These are phyloP conservation scores for Podila horticola DNA, from an alignment of 192 early-diverging fungal genomes.

Conservation along the genomic window DNA sequence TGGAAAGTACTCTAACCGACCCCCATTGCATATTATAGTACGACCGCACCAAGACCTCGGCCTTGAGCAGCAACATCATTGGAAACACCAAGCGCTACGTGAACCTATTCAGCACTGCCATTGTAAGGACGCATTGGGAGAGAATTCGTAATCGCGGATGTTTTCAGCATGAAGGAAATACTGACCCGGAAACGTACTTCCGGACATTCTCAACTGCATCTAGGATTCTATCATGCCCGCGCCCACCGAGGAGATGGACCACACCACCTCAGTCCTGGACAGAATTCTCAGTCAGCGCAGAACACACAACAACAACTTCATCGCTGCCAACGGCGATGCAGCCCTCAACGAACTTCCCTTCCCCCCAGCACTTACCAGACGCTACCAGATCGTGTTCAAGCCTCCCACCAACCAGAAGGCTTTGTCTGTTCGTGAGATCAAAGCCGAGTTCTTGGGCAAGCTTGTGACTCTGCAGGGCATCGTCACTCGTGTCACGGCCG, in stretches of 20 bases:
- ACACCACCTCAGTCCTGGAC: slow-evolving; percentile 85
- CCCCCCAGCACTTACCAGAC: slow-evolving; percentile 85
- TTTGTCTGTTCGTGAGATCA: slow-evolving; percentile 88
- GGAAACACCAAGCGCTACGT: slow-evolving; percentile 90
- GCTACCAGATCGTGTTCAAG: slow-evolving; percentile 87
- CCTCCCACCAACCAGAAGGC: slow-evolving; percentile 70
- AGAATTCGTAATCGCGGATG: background rate
- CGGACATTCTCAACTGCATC: background rate
- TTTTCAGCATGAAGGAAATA: background rate
- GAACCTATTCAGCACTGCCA: slow-evolving; percentile 78
- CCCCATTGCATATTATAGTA: slow-evolving; percentile 10
- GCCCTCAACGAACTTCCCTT: slow-evolving; percentile 60
- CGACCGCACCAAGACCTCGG: slow-evolving; percentile 39
- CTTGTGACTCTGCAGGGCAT: slow-evolving; percentile 92
- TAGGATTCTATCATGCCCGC: slow-evolving; percentile 60
- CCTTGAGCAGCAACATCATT: slow-evolving; percentile 74
- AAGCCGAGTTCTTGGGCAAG: slow-evolving; percentile 81
- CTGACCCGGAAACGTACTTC: background rate
- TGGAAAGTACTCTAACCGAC: background rate
- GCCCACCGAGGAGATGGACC: slow-evolving; percentile 60
- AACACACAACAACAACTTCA: slow-evolving; percentile 67
- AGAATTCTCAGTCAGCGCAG: slow-evolving; percentile 89
- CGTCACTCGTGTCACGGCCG: slow-evolving; percentile 92
- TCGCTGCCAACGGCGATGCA: slow-evolving; percentile 39
- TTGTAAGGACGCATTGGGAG: slow-evolving; percentile 55